Evolutionary conservation across 2,329 filamentous ascomycete species (phyloP), one percentile per base, ranked within the genome.

Genomic region (Neonectria magnoliae): DNA sequence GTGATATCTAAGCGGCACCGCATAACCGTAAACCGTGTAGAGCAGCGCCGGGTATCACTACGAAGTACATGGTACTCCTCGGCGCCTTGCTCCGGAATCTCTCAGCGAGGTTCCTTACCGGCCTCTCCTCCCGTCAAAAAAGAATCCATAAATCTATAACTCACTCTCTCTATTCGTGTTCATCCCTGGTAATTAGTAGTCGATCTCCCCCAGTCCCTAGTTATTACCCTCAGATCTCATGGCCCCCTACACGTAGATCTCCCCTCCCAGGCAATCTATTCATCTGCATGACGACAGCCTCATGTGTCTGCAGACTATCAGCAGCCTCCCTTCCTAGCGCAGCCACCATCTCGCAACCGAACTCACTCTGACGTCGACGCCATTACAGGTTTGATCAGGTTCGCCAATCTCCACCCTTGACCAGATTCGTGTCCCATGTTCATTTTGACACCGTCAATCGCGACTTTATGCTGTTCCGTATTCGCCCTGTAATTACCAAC

Each of bases 291-390:
- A 42, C 38, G 20, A 25, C 57, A 14, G 50, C 57, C 47, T 57
- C 31, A 57, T 47, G 60, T 52, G 41, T 51, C 60, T 51, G 22
- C 38, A 31, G 20, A 25, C 33, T 48, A 48, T 31, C 22, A 52
- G n/a, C 44, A 41, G 47, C 33, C 41, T 56, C 56, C 51, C 48
- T 55, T 51, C 36, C 50, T 64, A 64, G 61, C 61, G 61, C 57
- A 60, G 56, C 51, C 56, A 64, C 61, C 55, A 52, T 60, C 56
- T 60, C 50, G 18, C 25, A 51, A 18, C 47, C 41, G 42, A 64
- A 38, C 38, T 58, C 44, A 13, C 18, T 41, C 60, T 47, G 42
- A 52, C 55, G 60, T 59, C 29, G 55, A 57, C 41, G 41, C 42
- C 55, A 53, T 29, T n/a, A 16, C 53, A 33, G 38, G 47, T 14